These are phyloP conservation scores for Mitragyna speciosa DNA, from an alignment of 257 asterid genomes.

Conservation along the genomic window DNA sequence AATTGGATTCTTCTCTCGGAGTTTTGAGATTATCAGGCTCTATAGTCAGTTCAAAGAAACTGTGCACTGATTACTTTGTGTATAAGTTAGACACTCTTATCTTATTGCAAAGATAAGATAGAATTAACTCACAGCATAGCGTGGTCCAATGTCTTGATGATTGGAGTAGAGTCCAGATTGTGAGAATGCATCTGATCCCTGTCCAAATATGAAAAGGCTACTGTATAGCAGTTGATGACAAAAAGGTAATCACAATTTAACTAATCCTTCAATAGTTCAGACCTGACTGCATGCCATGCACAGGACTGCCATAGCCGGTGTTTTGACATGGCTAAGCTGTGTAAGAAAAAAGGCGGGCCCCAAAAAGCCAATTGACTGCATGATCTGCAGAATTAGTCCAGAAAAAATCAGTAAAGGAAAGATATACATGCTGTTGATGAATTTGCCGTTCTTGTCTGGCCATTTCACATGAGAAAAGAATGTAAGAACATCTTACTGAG, in stretches of 20 bases:
- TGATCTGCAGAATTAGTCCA: conserved; percentile 54
- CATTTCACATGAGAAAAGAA: background rate
- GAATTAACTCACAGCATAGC: conserved; percentile 71
- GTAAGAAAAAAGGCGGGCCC: conserved; percentile 96
- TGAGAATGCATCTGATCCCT: conserved; percentile 98
- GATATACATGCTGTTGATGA: background rate
- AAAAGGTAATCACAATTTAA: conserved; percentile 9
- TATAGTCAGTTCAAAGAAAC: background rate
- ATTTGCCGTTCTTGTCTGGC: background rate
- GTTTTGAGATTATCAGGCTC: background rate
- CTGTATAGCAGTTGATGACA: background rate
- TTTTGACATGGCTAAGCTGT: conserved; percentile 70
- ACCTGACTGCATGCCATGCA: conserved; percentile 99
- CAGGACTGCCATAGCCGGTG: conserved; percentile 86
- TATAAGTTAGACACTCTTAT: background rate
- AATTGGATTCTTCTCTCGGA: background rate
- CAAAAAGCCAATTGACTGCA: conserved; percentile 92
- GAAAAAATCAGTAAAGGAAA: conserved; percentile 15
- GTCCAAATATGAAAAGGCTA: conserved; percentile 21
- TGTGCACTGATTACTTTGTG: background rate
- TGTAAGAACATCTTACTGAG: background rate
- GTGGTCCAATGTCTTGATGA: conserved; percentile 99
- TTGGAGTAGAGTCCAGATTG: conserved; percentile 95
- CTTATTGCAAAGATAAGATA: background rate
- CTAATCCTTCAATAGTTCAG: conserved; percentile 20